Percentiles rank a stretch among this genome's conserved stretches.
Conservation (phyloP, 1,284 basidiomycete species). For the Microbotryomycetes sp. region DNA sequence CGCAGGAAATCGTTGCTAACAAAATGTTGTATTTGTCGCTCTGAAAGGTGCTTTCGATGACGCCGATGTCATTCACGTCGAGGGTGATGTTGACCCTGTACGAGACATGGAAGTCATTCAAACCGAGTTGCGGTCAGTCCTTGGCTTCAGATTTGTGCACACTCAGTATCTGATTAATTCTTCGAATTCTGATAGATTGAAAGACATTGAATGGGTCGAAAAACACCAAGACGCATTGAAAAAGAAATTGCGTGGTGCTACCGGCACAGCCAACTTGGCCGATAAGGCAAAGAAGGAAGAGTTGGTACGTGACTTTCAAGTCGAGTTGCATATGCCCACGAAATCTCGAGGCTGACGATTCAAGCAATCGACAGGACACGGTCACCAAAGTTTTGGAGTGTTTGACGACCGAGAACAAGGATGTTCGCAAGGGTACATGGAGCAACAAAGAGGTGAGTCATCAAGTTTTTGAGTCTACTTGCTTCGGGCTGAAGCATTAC, state of each 20-base stretch:
- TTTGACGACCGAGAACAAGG: slow-evolving; percentile 75
- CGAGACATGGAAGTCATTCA: slow-evolving; percentile 99
- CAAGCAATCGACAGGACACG: slow-evolving; percentile 54
- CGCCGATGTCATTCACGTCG: slow-evolving; percentile 97
- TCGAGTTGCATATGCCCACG: background rate
- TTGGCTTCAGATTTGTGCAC: no score
- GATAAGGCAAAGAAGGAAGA: slow-evolving; percentile 97
- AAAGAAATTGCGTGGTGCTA: slow-evolving; percentile 56
- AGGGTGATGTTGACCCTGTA: slow-evolving; percentile 92
- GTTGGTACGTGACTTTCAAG: slow-evolving; percentile 54
- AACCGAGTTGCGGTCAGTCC: slow-evolving; percentile 64
- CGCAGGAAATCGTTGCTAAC: background rate
- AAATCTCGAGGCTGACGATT: slow-evolving; percentile 16
- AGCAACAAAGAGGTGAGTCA: slow-evolving; percentile 86
- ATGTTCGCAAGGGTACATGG: slow-evolving; percentile 93
- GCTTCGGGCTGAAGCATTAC: background rate
- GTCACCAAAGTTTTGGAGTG: slow-evolving; percentile 78
- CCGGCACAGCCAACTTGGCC: slow-evolving; percentile 74
- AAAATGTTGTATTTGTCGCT: background rate
- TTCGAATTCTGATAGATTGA: slow-evolving; percentile 52
- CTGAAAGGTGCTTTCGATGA: slow-evolving; percentile 75
- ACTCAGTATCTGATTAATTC: background rate
- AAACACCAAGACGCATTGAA: slow-evolving; percentile 78
- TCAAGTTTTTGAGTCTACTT: background rate
- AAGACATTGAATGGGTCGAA: slow-evolving; percentile 99